phyloP scores from a whole-genome alignment of 306 rosid species.

The Clitoria ternatea region DNA sequence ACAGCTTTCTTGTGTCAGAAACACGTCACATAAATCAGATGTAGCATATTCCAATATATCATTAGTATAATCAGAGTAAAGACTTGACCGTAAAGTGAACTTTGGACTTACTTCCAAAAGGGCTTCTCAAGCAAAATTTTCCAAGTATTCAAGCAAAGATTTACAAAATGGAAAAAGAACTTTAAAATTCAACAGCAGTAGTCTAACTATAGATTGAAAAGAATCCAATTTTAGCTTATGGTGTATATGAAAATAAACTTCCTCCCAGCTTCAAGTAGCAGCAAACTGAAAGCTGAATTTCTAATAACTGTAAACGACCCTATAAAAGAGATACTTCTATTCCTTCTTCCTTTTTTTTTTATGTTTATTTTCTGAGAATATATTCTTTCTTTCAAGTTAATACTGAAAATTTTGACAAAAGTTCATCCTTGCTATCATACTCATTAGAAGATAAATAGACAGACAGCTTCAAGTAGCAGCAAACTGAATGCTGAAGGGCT shows the following conservation, averaged over 20 bases:
- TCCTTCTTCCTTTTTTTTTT: neutral
- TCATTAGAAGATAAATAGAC: neutral
- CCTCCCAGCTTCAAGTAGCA: neutral
- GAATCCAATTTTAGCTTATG: neutral
- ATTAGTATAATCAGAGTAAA: neutral
- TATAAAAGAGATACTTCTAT: neutral
- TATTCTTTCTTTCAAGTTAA: neutral
- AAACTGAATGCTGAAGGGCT: neutral
- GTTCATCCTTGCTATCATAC: neutral
- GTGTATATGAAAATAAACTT: neutral
- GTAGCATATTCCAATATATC: neutral
- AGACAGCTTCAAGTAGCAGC: neutral
- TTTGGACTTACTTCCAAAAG: neutral
- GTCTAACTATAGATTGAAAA: neutral
- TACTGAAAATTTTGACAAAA: neutral
- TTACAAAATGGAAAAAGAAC: neutral
- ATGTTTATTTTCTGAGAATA: neutral
- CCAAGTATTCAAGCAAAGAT: neutral
- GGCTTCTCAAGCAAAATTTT: neutral
- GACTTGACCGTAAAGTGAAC: neutral
- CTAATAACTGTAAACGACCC: neutral
- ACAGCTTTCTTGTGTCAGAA: neutral
- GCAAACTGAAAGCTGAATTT: neutral
- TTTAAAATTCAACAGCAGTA: neutral
- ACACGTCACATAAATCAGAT: neutral